Evolutionary conservation across 164 flowering plant genomes (phyloP).

Genomic region (Protea cynaroides): DNA sequence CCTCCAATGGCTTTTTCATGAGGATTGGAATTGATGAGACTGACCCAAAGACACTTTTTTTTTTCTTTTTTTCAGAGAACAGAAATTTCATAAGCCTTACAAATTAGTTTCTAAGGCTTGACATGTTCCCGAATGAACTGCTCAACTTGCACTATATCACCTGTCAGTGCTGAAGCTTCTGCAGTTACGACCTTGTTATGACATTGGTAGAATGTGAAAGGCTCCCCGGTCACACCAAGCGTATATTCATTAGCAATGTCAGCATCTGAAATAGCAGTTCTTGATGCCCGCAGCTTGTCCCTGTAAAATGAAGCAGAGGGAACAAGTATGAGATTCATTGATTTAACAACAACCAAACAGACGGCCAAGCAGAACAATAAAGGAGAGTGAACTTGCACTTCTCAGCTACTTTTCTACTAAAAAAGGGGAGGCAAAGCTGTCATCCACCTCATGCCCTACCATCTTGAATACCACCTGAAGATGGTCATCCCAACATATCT

Average conservation of each 20-base stretch:
- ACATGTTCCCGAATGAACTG: constrained; percentile 73
- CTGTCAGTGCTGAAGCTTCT: constrained; percentile 79
- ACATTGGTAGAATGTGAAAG: constrained; percentile 80
- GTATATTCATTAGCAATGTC: constrained; percentile 66
- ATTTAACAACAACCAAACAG: background rate
- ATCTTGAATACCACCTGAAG: no score
- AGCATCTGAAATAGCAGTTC: constrained; percentile 72
- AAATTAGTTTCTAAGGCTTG: constrained; percentile 28
- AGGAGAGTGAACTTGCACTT: no score
- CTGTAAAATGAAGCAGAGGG: constrained; percentile 27
- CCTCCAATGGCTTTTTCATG: no score
- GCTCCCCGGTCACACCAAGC: constrained; percentile 67
- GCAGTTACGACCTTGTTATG: constrained; percentile 64
- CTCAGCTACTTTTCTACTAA: no score
- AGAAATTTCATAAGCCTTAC: background rate
- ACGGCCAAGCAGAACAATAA: no score
- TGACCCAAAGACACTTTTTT: no score
- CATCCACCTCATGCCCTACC: no score
- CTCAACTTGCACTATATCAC: constrained; percentile 70
- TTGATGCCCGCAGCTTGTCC: constrained; percentile 77
- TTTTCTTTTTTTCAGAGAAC: background rate
- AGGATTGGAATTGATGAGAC: no score
- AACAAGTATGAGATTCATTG: no score
- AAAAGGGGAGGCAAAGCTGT: no score
- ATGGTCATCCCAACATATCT: no score